phyloP scores from a whole-genome alignment of 306 rosid genomes.

The Hippophae rhamnoides region DNA sequence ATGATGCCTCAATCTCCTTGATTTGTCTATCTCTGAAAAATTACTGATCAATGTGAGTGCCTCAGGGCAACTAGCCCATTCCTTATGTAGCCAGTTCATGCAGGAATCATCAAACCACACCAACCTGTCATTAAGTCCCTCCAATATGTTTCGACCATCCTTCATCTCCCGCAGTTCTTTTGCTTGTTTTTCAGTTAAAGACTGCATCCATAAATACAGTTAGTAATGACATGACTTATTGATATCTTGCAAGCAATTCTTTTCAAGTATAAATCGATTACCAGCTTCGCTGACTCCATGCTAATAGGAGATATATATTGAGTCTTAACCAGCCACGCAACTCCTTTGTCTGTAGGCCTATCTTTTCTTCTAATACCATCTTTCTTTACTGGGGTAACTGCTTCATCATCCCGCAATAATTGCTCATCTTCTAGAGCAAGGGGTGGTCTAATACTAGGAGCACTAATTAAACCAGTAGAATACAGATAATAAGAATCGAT shows the following conservation, averaged over 20 bases:
- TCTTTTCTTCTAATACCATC: slow-evolving; percentile 88
- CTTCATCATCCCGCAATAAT: slow-evolving; percentile 76
- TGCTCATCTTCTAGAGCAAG: slow-evolving; percentile 91
- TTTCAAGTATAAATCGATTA: slow-evolving; percentile 16
- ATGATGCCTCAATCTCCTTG: slow-evolving; percentile 93
- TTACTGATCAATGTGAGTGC: slow-evolving; percentile 10
- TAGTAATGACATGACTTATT: slow-evolving; percentile 20
- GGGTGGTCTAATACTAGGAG: slow-evolving; percentile 59
- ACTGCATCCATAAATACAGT: slow-evolving; percentile 30
- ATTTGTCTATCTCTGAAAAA: slow-evolving; percentile 80
- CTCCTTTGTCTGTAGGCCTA: slow-evolving; percentile 96
- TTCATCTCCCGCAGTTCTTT: slow-evolving; percentile 83
- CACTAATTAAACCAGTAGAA: slow-evolving; percentile 36
- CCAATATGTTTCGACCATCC: slow-evolving; percentile 68
- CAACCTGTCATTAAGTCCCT: slow-evolving; percentile 64
- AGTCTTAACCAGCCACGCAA: slow-evolving; percentile 98
- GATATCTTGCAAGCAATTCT: slow-evolving; percentile 12
- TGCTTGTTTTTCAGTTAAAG: slow-evolving; percentile 95
- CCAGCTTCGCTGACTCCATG: slow-evolving; percentile 89
- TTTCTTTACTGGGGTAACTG: slow-evolving; percentile 65
- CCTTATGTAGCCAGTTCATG: background rate
- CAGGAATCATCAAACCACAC: slow-evolving; percentile 3
- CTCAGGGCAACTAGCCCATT: background rate
- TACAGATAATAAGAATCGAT: slow-evolving; percentile 19
- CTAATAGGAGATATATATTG: slow-evolving; percentile 96